Evolutionary conservation across 1,284 basidiomycete genomes (phyloP).

Genomic region (Wolfiporia cocos): DNA sequence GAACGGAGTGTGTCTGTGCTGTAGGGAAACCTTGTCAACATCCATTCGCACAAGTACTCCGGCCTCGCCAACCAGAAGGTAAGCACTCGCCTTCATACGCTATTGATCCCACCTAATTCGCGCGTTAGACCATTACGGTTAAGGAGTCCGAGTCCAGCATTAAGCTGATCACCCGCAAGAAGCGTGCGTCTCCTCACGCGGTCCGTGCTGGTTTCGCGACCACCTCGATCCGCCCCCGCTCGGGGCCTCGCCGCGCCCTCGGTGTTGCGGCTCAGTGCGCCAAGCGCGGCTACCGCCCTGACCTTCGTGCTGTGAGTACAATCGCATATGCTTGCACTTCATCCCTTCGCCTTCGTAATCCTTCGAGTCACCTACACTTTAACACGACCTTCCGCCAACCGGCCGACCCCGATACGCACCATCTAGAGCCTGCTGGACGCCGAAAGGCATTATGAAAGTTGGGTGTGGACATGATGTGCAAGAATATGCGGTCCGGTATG

Average conservation of each 20-base stretch:
- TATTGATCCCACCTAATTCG: background rate
- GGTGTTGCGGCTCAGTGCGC: conserved; percentile 66
- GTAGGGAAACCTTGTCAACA: conserved; percentile 83
- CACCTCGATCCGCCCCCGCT: conserved; percentile 60
- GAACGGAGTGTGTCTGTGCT: background rate
- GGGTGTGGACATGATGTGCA: conserved; percentile 86
- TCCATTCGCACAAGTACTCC: conserved; percentile 88
- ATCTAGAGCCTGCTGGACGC: conserved; percentile 58
- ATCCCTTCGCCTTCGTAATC: conserved; percentile 11
- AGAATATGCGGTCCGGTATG: conserved; percentile 42
- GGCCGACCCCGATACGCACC: too few species aligned
- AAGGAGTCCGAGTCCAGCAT: conserved; percentile 54
- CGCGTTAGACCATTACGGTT: conserved; percentile 72
- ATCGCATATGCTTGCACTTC: too few species aligned
- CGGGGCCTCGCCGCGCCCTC: conserved; percentile 69
- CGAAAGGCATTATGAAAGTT: conserved; percentile 59
- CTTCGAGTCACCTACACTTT: conserved; percentile 12
- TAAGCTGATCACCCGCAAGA: conserved; percentile 66
- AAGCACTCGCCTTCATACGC: background rate
- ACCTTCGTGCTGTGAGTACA: conserved; percentile 75
- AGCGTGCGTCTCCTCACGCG: conserved; percentile 50
- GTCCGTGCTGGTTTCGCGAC: conserved; percentile 45
- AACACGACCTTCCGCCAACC: too few species aligned
- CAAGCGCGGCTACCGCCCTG: conserved; percentile 76
- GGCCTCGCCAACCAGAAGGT: conserved; percentile 84